Evolutionary conservation across 2,329 filamentous ascomycete genomes (phyloP).

Genomic region (Fusarium transvaalense): DNA sequence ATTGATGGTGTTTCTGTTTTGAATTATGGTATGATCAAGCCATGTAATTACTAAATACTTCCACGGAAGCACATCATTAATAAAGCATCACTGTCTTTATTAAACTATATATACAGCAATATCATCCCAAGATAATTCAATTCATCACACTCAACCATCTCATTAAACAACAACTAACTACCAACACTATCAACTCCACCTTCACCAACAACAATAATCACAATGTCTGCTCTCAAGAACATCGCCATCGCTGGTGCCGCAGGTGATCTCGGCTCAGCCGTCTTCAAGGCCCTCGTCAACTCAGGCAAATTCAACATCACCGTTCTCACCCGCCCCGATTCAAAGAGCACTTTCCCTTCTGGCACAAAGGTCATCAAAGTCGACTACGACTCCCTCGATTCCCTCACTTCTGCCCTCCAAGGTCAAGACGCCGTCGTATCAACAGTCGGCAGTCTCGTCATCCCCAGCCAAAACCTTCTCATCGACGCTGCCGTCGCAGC

Average conservation of each 20-base stretch:
- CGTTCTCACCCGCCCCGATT: conserved; percentile 56
- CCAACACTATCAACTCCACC: background rate
- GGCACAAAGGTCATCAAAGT: conserved; percentile 51
- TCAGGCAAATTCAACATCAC: conserved; percentile 54
- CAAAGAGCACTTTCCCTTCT: conserved; percentile 52
- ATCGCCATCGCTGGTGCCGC: conserved; percentile 55
- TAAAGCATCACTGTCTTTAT: background rate
- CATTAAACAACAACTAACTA: background rate
- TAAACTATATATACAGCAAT: conserved; percentile 9
- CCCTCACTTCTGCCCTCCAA: conserved; percentile 63
- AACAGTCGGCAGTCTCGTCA: conserved; percentile 52
- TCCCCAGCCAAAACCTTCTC: conserved; percentile 57
- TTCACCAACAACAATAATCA: background rate
- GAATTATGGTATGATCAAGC: conserved; percentile 7
- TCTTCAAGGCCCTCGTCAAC: conserved; percentile 51
- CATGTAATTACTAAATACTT: background rate
- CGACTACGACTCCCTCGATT: conserved; percentile 59
- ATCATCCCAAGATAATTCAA: background rate
- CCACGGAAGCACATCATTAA: background rate
- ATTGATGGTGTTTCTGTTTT: background rate
- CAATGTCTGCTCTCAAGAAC: conserved; percentile 54
- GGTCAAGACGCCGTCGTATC: conserved; percentile 69
- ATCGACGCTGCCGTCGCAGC: conserved; percentile 70
- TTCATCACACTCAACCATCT: background rate
- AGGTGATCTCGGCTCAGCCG: conserved; percentile 52